Percentiles rank a stretch among this genome's conserved stretches.
Conservation (phyloP, 2,329 filamentous ascomycete species). For the Microcera coccophila region DNA sequence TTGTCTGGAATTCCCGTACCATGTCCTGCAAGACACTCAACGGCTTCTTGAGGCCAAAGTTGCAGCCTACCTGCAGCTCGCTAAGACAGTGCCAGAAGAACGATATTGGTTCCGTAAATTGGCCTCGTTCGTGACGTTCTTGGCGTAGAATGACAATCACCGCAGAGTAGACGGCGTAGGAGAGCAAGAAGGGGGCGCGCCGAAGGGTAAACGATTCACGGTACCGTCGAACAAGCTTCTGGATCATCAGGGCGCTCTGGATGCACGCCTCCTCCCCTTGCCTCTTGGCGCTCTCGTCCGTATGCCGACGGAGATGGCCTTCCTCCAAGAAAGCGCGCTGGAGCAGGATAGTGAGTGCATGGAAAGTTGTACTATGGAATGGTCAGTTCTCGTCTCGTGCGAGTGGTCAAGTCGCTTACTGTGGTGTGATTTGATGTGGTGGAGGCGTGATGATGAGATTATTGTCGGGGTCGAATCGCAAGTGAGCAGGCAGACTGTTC, state of each 20-base stretch:
- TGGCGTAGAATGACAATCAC: constrained; percentile 32
- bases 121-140: constrained; percentile 27
- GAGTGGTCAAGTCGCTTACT: constrained; percentile 15
- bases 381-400: neutral
- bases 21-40: constrained; percentile 32
- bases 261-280: constrained; percentile 28
- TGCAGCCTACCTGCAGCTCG: constrained; percentile 34
- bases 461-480: constrained; percentile 28
- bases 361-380: constrained; percentile 31
- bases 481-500: constrained; percentile 20
- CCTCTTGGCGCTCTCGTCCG: constrained; percentile 24
- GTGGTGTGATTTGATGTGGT: constrained; percentile 29
- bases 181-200: constrained; percentile 39
- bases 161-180: constrained; percentile 39
- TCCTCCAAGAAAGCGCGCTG: constrained; percentile 42
- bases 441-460: constrained; percentile 24
- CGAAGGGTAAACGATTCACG: constrained; percentile 37
- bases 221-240: constrained; percentile 35
- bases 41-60: constrained; percentile 36
- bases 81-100: constrained; percentile 37
- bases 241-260: constrained; percentile 34
- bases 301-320: constrained; percentile 28
- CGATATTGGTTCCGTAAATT: constrained; percentile 32
- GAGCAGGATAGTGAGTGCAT: constrained; percentile 42
- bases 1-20: constrained; percentile 30